Percentiles rank a stretch among this genome's conserved stretches.
phyloP scores from a whole-genome alignment of 2,329 filamentous ascomycete genomes.

The Lasiodiplodia gonubiensis region DNA sequence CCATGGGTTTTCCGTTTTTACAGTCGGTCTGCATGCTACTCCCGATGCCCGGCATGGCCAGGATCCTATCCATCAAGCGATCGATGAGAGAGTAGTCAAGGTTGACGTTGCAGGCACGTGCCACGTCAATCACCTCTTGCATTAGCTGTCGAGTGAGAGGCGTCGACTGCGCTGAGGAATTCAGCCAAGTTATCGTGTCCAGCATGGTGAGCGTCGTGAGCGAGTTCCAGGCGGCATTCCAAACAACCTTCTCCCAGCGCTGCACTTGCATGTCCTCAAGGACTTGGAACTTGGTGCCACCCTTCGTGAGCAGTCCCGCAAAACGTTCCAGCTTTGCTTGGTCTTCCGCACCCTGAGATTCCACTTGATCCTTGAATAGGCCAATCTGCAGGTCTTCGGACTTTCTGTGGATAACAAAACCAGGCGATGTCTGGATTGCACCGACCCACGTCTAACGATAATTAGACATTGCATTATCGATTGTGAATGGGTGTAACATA shows the following conservation, averaged over 20 bases:
- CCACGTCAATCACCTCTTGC: background rate
- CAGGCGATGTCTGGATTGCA: background rate
- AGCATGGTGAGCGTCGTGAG: background rate
- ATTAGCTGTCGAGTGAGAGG: background rate
- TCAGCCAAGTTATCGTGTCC: background rate
- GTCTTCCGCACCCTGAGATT: background rate
- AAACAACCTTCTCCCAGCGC: background rate
- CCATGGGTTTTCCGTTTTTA: background rate
- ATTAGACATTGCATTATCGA: background rate
- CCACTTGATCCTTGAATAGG: background rate
- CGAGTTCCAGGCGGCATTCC: background rate
- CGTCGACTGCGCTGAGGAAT: background rate
- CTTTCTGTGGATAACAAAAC: background rate
- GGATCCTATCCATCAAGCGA: background rate
- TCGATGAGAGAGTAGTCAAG: background rate
- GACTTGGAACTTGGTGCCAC: background rate
- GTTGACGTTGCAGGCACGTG: background rate
- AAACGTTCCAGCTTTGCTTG: background rate
- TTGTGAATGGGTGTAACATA: background rate
- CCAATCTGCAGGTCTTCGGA: background rate
- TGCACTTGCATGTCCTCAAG: background rate
- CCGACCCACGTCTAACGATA: background rate
- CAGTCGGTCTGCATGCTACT: conserved; percentile 3
- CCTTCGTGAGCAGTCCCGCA: background rate
- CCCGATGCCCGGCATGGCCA: background rate